Evolutionary conservation across 2,329 filamentous ascomycete species (phyloP).

Genomic region (Exophiala sp.): DNA sequence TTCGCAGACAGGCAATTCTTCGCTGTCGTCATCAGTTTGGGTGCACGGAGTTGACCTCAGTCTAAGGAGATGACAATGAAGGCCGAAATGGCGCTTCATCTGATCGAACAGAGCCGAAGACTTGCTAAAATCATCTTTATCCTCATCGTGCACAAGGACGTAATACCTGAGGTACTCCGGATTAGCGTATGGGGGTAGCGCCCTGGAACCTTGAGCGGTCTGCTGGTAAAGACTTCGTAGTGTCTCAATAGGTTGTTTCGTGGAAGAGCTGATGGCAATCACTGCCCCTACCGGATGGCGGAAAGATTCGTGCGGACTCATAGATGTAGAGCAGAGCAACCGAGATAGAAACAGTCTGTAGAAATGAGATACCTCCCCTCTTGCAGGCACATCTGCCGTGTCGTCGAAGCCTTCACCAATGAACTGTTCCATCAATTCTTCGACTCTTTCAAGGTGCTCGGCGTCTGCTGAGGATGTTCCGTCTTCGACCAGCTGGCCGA

Average conservation of each 20-base stretch:
- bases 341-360: conserved; percentile 82
- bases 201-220: conserved; percentile 71
- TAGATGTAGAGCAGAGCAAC: conserved; percentile 72
- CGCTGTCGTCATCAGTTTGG: conserved; percentile 82
- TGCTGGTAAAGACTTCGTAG: conserved; percentile 78
- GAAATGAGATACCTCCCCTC: conserved; percentile 63
- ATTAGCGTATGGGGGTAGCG: conserved; percentile 80
- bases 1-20: conserved; percentile 75
- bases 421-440: conserved; percentile 28
- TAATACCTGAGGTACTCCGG: conserved; percentile 94
- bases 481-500: conserved; percentile 46
- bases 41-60: conserved; percentile 80
- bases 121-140: conserved; percentile 85
- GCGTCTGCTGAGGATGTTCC: conserved; percentile 5
- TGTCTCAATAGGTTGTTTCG: conserved; percentile 78
- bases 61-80: conserved; percentile 89
- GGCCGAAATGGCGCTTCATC: conserved; percentile 97
- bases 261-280: conserved; percentile 90
- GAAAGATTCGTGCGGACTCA: conserved; percentile 87
- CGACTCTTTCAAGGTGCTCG: conserved; percentile 21
- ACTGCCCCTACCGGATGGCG: conserved; percentile 91
- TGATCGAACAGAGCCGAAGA: conserved; percentile 91
- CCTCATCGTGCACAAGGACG: conserved; percentile 93
- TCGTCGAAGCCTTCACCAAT: conserved; percentile 22
- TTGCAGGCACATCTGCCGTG: conserved; percentile 9